Evolutionary conservation across 371 early-diverging fungal species (phyloP).

Genomic region (Zancudomyces culisetae): DNA sequence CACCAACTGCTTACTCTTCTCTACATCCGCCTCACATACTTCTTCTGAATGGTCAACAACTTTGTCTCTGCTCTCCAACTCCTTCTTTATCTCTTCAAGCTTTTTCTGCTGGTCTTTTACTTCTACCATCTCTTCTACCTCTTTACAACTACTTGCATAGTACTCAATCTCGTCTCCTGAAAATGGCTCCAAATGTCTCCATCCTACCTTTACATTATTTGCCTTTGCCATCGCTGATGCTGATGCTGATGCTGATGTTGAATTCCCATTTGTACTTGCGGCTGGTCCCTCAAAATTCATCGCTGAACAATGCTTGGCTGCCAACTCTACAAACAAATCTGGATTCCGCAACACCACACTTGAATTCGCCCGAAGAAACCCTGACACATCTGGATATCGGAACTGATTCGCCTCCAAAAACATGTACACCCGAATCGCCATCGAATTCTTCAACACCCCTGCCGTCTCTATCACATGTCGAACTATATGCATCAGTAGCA

Average conservation of each 20-base stretch:
- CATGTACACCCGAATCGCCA: slow-evolving; percentile 54
- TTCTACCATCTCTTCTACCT: neutral
- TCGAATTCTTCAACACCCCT: slow-evolving; percentile 36
- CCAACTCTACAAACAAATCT: slow-evolving; percentile 42
- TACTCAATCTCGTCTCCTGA: neutral
- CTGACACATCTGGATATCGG: slow-evolving; percentile 41
- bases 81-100: neutral
- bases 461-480: slow-evolving; percentile 70
- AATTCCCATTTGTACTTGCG: neutral
- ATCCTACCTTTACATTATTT: neutral
- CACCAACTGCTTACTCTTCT: slow-evolving; percentile 1
- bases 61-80: neutral
- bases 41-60: neutral
- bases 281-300: slow-evolving; percentile 12
- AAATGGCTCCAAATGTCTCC: no score
- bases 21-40: slow-evolving; percentile 8
- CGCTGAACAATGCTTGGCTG: slow-evolving; percentile 40
- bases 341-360: slow-evolving; percentile 57
- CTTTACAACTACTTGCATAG: neutral
- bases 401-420: slow-evolving; percentile 54
- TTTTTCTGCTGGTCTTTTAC: neutral
- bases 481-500: slow-evolving; percentile 45
- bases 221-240: neutral
- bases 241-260: neutral
- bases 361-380: slow-evolving; percentile 47